Evolutionary conservation across 192 early-diverging fungal genomes (phyloP).

Genomic region (Polychytrium aggregatum): DNA sequence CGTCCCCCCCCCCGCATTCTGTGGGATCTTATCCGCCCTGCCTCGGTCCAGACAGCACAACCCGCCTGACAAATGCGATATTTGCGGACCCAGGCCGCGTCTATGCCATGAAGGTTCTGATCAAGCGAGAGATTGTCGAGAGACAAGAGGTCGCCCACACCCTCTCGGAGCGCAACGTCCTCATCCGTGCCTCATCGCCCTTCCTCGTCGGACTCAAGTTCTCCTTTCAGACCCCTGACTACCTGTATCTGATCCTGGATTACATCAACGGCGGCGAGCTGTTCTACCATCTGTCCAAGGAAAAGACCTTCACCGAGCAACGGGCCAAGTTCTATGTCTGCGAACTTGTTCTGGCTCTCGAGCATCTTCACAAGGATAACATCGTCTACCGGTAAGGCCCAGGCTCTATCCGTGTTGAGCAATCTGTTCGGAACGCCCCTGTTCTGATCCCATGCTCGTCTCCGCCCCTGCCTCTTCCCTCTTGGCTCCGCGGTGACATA

Average conservation of each 20-base stretch:
- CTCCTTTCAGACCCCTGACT: slow-evolving; percentile 71
- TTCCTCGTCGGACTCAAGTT: slow-evolving; percentile 92
- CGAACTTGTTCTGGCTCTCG: slow-evolving; percentile 55
- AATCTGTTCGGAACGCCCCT: too few species aligned
- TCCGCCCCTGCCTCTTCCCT: too few species aligned
- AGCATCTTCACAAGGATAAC: slow-evolving; percentile 54
- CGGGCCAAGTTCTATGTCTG: slow-evolving; percentile 72
- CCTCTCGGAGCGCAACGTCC: slow-evolving; percentile 63
- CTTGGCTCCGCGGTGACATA: too few species aligned
- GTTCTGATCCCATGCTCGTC: too few species aligned
- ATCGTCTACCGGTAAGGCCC: slow-evolving; percentile 52
- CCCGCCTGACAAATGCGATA: background rate
- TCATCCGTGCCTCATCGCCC: slow-evolving; percentile 61
- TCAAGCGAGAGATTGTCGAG: slow-evolving; percentile 62
- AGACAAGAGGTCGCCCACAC: slow-evolving; percentile 67
- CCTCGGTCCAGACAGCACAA: too few species aligned
- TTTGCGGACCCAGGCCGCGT: slow-evolving; percentile 34
- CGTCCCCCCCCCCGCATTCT: too few species aligned
- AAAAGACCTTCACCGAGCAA: slow-evolving; percentile 77
- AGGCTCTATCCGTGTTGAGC: too few species aligned
- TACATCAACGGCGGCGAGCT: slow-evolving; percentile 74
- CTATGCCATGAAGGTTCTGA: slow-evolving; percentile 75
- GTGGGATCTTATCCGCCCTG: too few species aligned
- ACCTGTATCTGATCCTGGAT: slow-evolving; percentile 69
- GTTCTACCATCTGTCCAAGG: slow-evolving; percentile 87